Evolutionary conservation across 2,329 filamentous ascomycete genomes (phyloP), one percentile per base, ranked within the genome.

Genomic region (Pestalotiopsis sp.): DNA sequence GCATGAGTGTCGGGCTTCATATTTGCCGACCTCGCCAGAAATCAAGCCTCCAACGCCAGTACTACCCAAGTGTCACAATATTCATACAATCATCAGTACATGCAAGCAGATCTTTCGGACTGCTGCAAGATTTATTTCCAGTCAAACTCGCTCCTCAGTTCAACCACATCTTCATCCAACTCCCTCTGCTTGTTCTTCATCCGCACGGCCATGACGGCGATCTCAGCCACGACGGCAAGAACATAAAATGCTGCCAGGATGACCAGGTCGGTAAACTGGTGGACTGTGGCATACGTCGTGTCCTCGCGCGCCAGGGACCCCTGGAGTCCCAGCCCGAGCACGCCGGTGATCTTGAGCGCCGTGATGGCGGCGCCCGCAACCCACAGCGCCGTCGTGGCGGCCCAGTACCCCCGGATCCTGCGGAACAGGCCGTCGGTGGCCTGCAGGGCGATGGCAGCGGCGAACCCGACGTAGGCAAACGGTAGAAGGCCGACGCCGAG

Each of bases 211-310:
- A 64, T 61, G 52, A 69, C 49, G 23, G 66, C 69, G 12, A 72
- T 57, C 68, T 73, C 72, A 27, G 64, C 69, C 7, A 56, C 52
- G 5, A 74, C 49, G 0, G 75, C 70, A 4, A 72, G 56, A n/a
- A 68, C 58, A 49, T 75, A 76, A 17, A 74, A 71, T 9, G 64
- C 71, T 3, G 67, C 62, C 9, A 75, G 66, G 7, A 75, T 70
- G 23, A 70, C 71, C 9, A 76, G 64, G 68, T 76, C 75, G 27
- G 68, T 72, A 20, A 75, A 68, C 68, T 76, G 73, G 65, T 76
- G 73, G 17, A 63, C 69, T 6, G 72, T 71, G 52, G 73, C 71
- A 36, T 76, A 76, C 2, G 68, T 60, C 2, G 69, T 67, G 14
- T 39, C 67, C 39, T 68, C 61, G 5, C 73, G 64, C 12, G 73